Conservation (phyloP, 1,139 yeast species). For the Petasospora rhodanensis region DNA sequence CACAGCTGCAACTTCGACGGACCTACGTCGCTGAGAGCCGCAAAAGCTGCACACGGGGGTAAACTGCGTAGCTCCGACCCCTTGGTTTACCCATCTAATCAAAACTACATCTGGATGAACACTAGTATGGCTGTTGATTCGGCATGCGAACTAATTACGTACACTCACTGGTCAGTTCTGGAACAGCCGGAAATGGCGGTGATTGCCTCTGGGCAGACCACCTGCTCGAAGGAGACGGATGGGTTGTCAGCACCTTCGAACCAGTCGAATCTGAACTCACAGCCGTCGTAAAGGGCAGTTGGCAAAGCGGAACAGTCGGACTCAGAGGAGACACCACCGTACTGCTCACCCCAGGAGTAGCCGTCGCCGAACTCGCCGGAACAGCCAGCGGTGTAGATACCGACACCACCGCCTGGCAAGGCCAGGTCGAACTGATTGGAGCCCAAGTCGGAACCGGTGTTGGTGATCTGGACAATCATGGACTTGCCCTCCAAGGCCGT, state of each 20-base stretch:
- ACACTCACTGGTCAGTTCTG: conserved; percentile 11
- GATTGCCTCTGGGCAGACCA: conserved; percentile 12
- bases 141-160: no score
- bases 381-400: conserved; percentile 10
- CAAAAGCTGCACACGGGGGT: no score
- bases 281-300: conserved; percentile 7
- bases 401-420: conserved; percentile 14
- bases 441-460: conserved; percentile 11
- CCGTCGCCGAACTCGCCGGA: conserved; percentile 10
- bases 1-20: no score
- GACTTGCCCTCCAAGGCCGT: conserved; percentile 10
- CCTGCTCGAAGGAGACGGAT: conserved; percentile 13
- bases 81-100: no score
- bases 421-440: conserved; percentile 14
- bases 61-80: no score
- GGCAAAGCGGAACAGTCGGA: conserved; percentile 9
- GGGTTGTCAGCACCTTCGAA: conserved; percentile 14
- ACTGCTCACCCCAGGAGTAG: conserved; percentile 11
- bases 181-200: conserved; percentile 11
- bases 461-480: conserved; percentile 12
- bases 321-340: conserved; percentile 12
- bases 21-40: no score
- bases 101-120: no score
- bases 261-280: conserved; percentile 15
- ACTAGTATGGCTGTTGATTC: no score